Conservation (phyloP, 352 stramenopile genomes). For the Thraustotheca clavata region DNA sequence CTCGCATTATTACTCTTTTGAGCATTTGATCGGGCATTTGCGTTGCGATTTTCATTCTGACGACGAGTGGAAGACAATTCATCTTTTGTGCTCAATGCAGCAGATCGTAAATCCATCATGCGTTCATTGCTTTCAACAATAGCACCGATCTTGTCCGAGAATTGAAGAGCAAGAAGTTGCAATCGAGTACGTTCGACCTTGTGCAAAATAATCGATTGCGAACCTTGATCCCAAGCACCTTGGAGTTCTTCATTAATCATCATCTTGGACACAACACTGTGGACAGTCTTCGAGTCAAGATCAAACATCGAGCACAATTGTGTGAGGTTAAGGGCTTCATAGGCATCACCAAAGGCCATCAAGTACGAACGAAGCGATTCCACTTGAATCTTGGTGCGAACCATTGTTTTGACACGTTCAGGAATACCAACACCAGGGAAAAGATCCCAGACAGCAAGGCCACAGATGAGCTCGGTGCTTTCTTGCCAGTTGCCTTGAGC, state of each 20-base stretch:
- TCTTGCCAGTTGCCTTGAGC: constrained; percentile 94
- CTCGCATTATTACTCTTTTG: not conserved
- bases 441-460: constrained; percentile 93
- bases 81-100: constrained; percentile 32
- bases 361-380: constrained; percentile 96
- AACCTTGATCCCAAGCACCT: constrained; percentile 96
- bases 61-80: constrained; percentile 50
- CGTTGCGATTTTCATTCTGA: constrained; percentile 3
- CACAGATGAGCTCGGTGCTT: constrained; percentile 78
- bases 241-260: constrained; percentile 98
- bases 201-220: constrained; percentile 94
- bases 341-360: constrained; percentile 93
- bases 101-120: constrained; percentile 77
- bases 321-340: constrained; percentile 92
- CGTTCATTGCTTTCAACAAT: constrained; percentile 88
- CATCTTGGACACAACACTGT: constrained; percentile 98
- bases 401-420: constrained; percentile 84
- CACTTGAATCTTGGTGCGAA: constrained; percentile 92
- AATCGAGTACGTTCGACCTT: constrained; percentile 91
- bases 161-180: constrained; percentile 94
- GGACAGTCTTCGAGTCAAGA: constrained; percentile 92
- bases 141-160: constrained; percentile 89
- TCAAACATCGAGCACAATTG: constrained; percentile 97
- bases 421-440: constrained; percentile 83
- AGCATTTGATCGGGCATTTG: not conserved